These are phyloP conservation scores for Tetracladium marchalianum DNA, from an alignment of 495 filamentous ascomycete genomes.

Conservation along the genomic window DNA sequence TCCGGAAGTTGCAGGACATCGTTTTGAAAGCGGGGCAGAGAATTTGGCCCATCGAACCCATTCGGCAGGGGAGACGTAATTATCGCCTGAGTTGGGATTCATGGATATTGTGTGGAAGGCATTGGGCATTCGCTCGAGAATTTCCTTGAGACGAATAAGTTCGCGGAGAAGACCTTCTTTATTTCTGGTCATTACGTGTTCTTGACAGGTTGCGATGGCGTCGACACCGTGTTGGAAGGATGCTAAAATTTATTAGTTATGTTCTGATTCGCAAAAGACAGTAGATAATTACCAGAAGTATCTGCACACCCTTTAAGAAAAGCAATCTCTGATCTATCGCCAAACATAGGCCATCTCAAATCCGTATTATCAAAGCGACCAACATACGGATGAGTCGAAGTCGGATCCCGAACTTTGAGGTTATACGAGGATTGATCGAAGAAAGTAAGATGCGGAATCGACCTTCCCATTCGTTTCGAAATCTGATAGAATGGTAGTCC, in stretches of 20 bases:
- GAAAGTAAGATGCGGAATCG: conserved; percentile 26
- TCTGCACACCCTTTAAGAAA: conserved; percentile 21
- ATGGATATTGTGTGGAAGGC: conserved; percentile 27
- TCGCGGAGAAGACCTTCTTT: conserved; percentile 21
- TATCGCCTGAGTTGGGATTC: conserved; percentile 25
- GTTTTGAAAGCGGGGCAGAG: conserved; percentile 23
- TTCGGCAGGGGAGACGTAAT: conserved; percentile 24
- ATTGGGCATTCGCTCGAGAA: conserved; percentile 22
- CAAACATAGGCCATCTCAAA: conserved; percentile 21
- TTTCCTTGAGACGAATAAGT: conserved; percentile 22
- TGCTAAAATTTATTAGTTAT: conserved; percentile 18
- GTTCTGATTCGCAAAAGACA: conserved; percentile 12
- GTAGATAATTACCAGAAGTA: conserved; percentile 22
- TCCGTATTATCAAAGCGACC: conserved; percentile 26
- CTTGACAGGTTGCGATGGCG: conserved; percentile 23
- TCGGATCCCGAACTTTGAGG: conserved; percentile 25
- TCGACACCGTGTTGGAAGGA: conserved; percentile 24
- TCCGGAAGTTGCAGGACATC: conserved; percentile 24
- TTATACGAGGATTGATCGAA: conserved; percentile 27
- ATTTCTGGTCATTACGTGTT: conserved; percentile 26
- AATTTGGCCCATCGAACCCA: conserved; percentile 26
- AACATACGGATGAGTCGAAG: conserved; percentile 24
- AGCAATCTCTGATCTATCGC: conserved; percentile 18
- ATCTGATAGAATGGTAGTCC: conserved; percentile 23
- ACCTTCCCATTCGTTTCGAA: conserved; percentile 24